These are phyloP conservation scores for Aspergillus sp. DNA, from an alignment of 2,329 filamentous ascomycete genomes.

Conservation along the genomic window DNA sequence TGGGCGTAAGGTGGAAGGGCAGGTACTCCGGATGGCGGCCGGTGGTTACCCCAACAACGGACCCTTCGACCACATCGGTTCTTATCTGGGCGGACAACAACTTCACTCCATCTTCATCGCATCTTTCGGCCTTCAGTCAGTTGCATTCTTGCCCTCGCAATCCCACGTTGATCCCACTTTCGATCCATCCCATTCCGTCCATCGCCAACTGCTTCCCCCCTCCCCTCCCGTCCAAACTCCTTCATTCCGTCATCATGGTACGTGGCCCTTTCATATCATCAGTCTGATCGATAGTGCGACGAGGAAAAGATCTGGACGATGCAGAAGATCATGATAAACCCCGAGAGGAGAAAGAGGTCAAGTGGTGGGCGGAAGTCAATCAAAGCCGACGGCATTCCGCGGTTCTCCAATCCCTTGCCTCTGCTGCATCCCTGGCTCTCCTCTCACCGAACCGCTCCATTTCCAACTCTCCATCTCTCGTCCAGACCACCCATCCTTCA, in stretches of 20 bases:
- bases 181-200: not conserved
- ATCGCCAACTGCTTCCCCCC: not conserved
- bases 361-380: not conserved
- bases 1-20: too few species aligned
- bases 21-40: too few species aligned
- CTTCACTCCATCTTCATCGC: not conserved
- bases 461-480: conserved; percentile 5
- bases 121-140: not conserved
- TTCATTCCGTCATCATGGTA: not conserved
- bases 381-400: not conserved
- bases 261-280: not conserved
- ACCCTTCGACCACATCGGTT: not conserved
- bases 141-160: too few species aligned
- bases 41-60: not conserved
- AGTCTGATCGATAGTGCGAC: not conserved
- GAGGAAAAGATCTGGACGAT: not conserved
- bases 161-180: too few species aligned
- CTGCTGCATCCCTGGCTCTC: conserved; percentile 14
- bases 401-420: conserved; percentile 9
- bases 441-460: conserved; percentile 8
- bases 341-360: not conserved
- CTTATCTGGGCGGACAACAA: not conserved
- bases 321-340: not conserved
- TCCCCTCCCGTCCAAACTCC: not conserved
- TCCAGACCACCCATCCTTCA: not conserved